Percentiles rank a stretch among this genome's conserved stretches.
These are phyloP conservation scores for Thalassiosira sp. DNA, from an alignment of 352 stramenopile genomes.

Conservation along the genomic window DNA sequence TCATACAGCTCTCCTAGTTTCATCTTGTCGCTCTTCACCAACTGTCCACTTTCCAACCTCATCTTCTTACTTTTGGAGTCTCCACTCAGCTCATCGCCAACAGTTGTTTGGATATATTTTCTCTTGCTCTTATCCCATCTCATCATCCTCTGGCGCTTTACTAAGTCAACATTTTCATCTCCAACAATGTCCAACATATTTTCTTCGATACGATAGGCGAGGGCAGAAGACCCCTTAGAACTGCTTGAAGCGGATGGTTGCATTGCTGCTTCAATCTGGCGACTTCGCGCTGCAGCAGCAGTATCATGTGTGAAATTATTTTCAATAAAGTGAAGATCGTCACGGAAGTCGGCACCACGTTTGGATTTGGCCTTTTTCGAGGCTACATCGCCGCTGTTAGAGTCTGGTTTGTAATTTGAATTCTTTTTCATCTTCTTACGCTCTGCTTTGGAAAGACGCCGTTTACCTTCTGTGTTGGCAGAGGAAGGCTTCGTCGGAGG, in stretches of 20 bases:
- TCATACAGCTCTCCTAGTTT: conserved; percentile 84
- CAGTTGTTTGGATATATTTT: conserved; percentile 84
- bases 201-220: conserved; percentile 88
- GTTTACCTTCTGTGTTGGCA: conserved; percentile 67
- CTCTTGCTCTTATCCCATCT: conserved; percentile 97
- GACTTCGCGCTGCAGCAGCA: conserved; percentile 61
- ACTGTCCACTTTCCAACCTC: conserved; percentile 77
- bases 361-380: conserved; percentile 69
- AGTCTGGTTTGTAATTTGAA: conserved; percentile 34
- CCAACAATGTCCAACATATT: conserved; percentile 97
- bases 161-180: conserved; percentile 96
- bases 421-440: conserved; percentile 92
- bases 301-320: conserved; percentile 70
- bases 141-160: conserved; percentile 96
- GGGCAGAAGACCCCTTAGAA: conserved; percentile 49
- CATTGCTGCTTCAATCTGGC: conserved; percentile 81
- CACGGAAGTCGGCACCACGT: conserved; percentile 70
- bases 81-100: conserved; percentile 77
- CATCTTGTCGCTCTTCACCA: conserved; percentile 76
- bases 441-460: conserved; percentile 92
- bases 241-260: conserved; percentile 74
- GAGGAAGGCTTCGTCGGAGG: not conserved
- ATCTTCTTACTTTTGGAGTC: conserved; percentile 78
- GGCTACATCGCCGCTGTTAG: not conserved
- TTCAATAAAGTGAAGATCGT: conserved; percentile 82